A percentile compares a stretch with the other conserved stretches of the same genome.
These are phyloP conservation scores for Chamaecrista fasciculata DNA, from an alignment of 306 rosid genomes.

Conservation along the genomic window DNA sequence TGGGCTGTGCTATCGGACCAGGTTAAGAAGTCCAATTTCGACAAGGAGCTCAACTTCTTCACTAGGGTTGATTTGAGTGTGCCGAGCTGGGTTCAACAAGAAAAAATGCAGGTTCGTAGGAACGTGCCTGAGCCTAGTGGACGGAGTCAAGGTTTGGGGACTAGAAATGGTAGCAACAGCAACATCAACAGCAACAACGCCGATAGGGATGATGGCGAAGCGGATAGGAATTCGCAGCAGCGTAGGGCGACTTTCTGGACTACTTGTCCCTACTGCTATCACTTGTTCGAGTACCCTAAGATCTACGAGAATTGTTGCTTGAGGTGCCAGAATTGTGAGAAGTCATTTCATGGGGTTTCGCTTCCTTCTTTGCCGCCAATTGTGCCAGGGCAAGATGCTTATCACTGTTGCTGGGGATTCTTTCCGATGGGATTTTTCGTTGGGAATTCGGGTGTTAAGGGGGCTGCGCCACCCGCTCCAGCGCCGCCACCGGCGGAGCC, in stretches of 20 bases:
- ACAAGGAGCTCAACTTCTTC: slow-evolving; percentile 54
- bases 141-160: not conserved
- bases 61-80: slow-evolving; percentile 48
- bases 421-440: slow-evolving; percentile 73
- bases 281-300: slow-evolving; percentile 76
- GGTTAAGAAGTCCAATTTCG: slow-evolving; percentile 60
- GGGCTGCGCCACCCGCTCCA: not conserved
- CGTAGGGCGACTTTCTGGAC: slow-evolving; percentile 84
- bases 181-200: too few species aligned
- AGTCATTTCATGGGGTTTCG: slow-evolving; percentile 64
- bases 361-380: slow-evolving; percentile 63
- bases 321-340: slow-evolving; percentile 74
- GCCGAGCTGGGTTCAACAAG: slow-evolving; percentile 50
- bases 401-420: slow-evolving; percentile 90
- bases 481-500: too few species aligned
- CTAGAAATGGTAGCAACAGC: not conserved
- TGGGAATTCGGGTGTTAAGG: slow-evolving; percentile 39
- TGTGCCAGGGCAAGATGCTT: slow-evolving; percentile 79
- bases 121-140: slow-evolving; percentile 24
- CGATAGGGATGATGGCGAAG: slow-evolving; percentile 21
- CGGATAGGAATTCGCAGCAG: slow-evolving; percentile 32
- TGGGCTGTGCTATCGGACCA: slow-evolving; percentile 80
- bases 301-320: slow-evolving; percentile 72
- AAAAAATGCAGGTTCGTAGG: slow-evolving; percentile 53
- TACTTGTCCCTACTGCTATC: slow-evolving; percentile 84